Percentiles rank a stretch among this genome's conserved stretches.
Conservation (phyloP, 768 basidiomycete species). For the Mycena galericulata region DNA sequence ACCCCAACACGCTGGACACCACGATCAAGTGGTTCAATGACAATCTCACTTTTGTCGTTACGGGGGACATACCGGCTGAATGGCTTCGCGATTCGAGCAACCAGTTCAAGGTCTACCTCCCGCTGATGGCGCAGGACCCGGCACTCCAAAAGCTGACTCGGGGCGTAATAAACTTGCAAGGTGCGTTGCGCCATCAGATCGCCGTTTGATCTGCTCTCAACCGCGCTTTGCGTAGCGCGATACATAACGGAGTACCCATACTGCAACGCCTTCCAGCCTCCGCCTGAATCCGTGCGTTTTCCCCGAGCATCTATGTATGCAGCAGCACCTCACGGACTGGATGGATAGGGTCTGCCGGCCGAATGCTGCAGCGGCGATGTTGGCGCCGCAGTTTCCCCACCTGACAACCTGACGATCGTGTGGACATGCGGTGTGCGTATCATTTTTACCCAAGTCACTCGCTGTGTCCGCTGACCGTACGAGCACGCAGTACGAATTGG, state of each 20-base stretch:
- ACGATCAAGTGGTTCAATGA: conserved; percentile 64
- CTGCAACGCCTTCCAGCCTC: conserved; percentile 36
- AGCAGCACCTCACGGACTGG: conserved; percentile 55
- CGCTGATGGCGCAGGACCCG: conserved; percentile 53
- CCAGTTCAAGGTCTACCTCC: conserved; percentile 63
- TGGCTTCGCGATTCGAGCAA: conserved; percentile 70
- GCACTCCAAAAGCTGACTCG: conserved; percentile 59
- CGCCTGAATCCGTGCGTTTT: conserved; percentile 21
- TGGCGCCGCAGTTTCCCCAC: conserved; percentile 42
- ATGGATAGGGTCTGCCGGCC: conserved; percentile 50
- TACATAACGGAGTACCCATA: conserved; percentile 33
- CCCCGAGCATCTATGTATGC: no score
- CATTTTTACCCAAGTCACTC: not conserved
- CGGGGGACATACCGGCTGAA: conserved; percentile 62
- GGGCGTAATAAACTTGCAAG: conserved; percentile 66
- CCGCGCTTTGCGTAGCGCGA: conserved; percentile 2
- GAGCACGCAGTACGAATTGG: conserved; percentile 60
- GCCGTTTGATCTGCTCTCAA: not conserved
- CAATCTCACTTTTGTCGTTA: conserved; percentile 66
- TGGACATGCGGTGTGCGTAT: conserved; percentile 66
- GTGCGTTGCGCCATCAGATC: not conserved
- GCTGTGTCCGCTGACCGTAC: not conserved
- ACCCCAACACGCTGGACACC: conserved; percentile 68
- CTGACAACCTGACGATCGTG: conserved; percentile 59
- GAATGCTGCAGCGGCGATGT: conserved; percentile 13